Evolutionary conservation across 1,284 basidiomycete species (phyloP).

Genomic region (Puccinia hordei): DNA sequence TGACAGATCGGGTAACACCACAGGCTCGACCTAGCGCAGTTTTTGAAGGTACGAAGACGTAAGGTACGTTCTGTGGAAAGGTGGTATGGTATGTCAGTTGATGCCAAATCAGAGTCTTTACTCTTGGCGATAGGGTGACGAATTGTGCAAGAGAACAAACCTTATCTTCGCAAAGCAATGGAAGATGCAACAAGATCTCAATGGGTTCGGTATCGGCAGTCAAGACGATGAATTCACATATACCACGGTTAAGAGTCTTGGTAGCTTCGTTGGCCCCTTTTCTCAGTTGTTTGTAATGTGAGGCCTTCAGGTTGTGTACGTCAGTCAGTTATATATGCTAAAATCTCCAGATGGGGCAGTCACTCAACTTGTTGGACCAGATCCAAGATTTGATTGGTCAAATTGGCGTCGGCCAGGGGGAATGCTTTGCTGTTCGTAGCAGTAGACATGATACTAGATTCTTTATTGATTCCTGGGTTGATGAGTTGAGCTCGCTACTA

Average conservation of each 20-base stretch:
- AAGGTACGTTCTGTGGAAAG: slow-evolving; percentile 56
- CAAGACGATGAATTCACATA: slow-evolving; percentile 96
- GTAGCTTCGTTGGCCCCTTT: slow-evolving; percentile 95
- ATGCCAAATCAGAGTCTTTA: not conserved
- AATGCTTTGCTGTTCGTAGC: slow-evolving; percentile 74
- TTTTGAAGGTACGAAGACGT: slow-evolving; percentile 86
- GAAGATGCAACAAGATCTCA: slow-evolving; percentile 95
- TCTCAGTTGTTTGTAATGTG: slow-evolving; percentile 94
- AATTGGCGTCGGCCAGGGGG: slow-evolving; percentile 81
- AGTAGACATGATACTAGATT: slow-evolving; percentile 21
- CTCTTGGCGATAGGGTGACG: not conserved
- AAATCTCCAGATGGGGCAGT: not conserved
- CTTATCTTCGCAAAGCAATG: slow-evolving; percentile 98
- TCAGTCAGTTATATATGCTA: not conserved
- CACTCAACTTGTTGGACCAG: slow-evolving; percentile 55
- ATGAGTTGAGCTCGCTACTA: slow-evolving; percentile 43
- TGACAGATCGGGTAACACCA: slow-evolving; percentile 92
- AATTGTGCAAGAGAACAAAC: slow-evolving; percentile 60
- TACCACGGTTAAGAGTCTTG: slow-evolving; percentile 97
- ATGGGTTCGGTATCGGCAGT: slow-evolving; percentile 95
- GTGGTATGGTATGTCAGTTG: not conserved
- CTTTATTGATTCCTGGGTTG: not conserved
- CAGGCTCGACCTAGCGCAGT: slow-evolving; percentile 93
- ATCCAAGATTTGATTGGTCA: slow-evolving; percentile 86
- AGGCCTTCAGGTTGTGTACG: slow-evolving; percentile 65